Percentiles rank a stretch among this genome's conserved stretches.
These are phyloP conservation scores for Scheffersomyces segobiensis DNA, from an alignment of 1,139 yeast genomes.

Conservation along the genomic window DNA sequence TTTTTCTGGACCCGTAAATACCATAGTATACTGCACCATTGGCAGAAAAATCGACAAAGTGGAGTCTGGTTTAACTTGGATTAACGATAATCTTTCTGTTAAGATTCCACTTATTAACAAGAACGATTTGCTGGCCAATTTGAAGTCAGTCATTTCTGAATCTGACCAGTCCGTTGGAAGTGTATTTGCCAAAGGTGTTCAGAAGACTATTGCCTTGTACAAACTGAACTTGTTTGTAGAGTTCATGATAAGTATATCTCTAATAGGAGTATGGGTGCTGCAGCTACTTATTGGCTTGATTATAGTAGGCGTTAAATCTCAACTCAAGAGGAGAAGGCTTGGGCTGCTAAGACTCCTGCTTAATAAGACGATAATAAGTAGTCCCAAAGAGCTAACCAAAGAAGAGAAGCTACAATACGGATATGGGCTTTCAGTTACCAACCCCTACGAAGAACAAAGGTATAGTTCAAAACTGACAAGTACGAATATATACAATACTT, in stretches of 20 bases:
- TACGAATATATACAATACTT: background rate
- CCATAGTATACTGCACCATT: slow-evolving; percentile 75
- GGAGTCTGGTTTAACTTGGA: slow-evolving; percentile 78
- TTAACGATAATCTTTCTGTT: slow-evolving; percentile 62
- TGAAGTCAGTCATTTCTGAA: slow-evolving; percentile 1
- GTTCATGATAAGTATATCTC: slow-evolving; percentile 40
- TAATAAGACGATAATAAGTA: slow-evolving; percentile 21
- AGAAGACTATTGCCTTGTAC: slow-evolving; percentile 28
- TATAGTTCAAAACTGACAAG: background rate
- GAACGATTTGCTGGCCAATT: slow-evolving; percentile 3
- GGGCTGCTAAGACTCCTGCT: background rate
- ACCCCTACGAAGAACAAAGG: slow-evolving; percentile 12
- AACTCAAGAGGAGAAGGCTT: background rate
- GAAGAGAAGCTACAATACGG: slow-evolving; percentile 29
- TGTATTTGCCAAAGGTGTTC: slow-evolving; percentile 17
- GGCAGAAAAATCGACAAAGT: slow-evolving; percentile 68
- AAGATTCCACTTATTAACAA: slow-evolving; percentile 46
- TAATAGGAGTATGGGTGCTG: slow-evolving; percentile 50
- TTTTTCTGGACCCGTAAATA: slow-evolving; percentile 58
- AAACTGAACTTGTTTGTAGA: slow-evolving; percentile 41
- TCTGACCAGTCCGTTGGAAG: slow-evolving; percentile 2
- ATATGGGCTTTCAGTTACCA: slow-evolving; percentile 25
- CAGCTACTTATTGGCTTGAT: slow-evolving; percentile 42
- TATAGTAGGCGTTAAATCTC: slow-evolving; percentile 10
- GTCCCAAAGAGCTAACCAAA: slow-evolving; percentile 31